These are phyloP conservation scores for Suillus paluster DNA, from an alignment of 768 basidiomycete genomes.

Conservation along the genomic window DNA sequence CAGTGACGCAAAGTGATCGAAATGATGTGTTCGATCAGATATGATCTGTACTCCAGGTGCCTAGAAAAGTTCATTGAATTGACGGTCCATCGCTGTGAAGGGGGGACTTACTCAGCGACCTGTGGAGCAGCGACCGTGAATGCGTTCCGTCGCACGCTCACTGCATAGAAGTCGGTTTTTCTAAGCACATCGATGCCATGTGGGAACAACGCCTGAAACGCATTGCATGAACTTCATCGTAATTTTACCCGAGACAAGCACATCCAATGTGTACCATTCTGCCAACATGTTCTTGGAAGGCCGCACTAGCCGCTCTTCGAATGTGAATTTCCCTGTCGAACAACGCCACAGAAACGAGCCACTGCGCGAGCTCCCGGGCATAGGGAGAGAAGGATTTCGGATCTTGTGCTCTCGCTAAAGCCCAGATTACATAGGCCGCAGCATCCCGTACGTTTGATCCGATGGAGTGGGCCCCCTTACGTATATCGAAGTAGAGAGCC, in stretches of 20 bases:
- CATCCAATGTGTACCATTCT: conserved; percentile 64
- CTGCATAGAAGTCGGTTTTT: conserved; percentile 94
- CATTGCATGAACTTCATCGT: conserved; percentile 18
- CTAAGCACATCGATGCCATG: conserved; percentile 93
- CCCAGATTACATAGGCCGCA: conserved; percentile 94
- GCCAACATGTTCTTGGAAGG: conserved; percentile 97
- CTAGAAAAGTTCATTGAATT: conserved; percentile 43
- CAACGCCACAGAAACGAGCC: conserved; percentile 77
- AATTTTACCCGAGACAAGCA: conserved; percentile 11
- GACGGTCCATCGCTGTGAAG: conserved; percentile 16
- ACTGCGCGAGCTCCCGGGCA: conserved; percentile 66
- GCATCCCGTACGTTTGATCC: conserved; percentile 96
- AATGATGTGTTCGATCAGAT: conserved; percentile 73
- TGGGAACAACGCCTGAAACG: conserved; percentile 77
- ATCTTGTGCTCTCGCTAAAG: conserved; percentile 81
- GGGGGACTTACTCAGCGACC: conserved; percentile 77
- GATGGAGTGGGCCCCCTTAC: conserved; percentile 90
- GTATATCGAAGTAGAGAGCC: conserved; percentile 92
- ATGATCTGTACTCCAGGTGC: conserved; percentile 73
- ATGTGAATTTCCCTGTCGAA: conserved; percentile 96
- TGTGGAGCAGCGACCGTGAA: conserved; percentile 86
- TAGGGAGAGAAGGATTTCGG: conserved; percentile 60
- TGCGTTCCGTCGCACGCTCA: conserved; percentile 83
- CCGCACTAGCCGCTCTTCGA: conserved; percentile 93
- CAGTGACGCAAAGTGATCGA: conserved; percentile 84